These are phyloP conservation scores for Talaromyces thailandensis DNA, from an alignment of 495 filamentous ascomycete species.

Conservation along the genomic window DNA sequence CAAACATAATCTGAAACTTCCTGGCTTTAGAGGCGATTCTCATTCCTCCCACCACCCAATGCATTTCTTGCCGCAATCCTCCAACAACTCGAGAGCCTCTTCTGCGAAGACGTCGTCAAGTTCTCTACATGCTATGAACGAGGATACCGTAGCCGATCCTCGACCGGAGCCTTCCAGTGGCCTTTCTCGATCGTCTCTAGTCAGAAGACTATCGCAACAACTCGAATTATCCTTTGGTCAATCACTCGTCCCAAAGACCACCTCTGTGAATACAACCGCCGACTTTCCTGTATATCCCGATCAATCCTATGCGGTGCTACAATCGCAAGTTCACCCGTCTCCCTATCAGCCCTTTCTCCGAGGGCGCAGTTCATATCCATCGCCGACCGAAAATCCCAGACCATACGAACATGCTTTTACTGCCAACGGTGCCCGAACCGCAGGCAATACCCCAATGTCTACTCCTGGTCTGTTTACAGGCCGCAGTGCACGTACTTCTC, in stretches of 20 bases:
- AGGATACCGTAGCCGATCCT: slow-evolving; percentile 33
- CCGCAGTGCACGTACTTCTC: slow-evolving; percentile 35
- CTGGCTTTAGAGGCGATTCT: neutral
- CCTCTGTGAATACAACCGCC: slow-evolving; percentile 5
- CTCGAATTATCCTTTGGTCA: slow-evolving; percentile 13
- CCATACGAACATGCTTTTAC: slow-evolving; percentile 22
- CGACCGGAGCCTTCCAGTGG: slow-evolving; percentile 23
- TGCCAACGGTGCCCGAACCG: slow-evolving; percentile 28
- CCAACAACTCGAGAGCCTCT: slow-evolving; percentile 23
- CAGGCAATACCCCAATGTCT: slow-evolving; percentile 57
- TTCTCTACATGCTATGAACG: slow-evolving; percentile 37
- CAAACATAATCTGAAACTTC: slow-evolving; percentile 2
- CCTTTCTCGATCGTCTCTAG: slow-evolving; percentile 18
- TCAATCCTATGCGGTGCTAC: slow-evolving; percentile 43
- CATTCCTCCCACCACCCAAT: slow-evolving; percentile 25
- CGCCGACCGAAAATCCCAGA: slow-evolving; percentile 24
- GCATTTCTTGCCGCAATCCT: slow-evolving; percentile 28
- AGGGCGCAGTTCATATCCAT: slow-evolving; percentile 31
- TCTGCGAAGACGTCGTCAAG: slow-evolving; percentile 38
- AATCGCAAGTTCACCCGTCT: slow-evolving; percentile 39
- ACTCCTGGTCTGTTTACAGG: slow-evolving; percentile 58
- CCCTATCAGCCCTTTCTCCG: slow-evolving; percentile 28
- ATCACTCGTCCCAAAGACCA: neutral
- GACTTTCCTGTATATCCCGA: slow-evolving; percentile 46
- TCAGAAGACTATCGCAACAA: slow-evolving; percentile 18